Base-by-base conservation (phyloP, 257 asterid genomes). In the Knoxia roxburghii region DNA sequence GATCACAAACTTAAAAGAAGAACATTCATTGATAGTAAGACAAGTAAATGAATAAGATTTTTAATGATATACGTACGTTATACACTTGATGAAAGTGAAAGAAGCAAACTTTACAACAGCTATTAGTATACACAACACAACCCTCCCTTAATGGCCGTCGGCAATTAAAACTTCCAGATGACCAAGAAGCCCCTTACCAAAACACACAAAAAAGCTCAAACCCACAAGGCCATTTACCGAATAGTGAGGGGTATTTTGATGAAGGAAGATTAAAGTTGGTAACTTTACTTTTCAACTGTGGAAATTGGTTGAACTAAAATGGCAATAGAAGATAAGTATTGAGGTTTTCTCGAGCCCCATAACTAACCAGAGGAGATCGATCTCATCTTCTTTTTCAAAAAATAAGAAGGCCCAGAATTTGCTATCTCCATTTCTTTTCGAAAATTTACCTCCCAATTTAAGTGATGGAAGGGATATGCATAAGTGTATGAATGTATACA, bases 61-160 rank as follows among this genome's bases (percentile, higher is more conserved):
- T 51, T 64, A 76, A 66, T 65, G 68, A 64, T 71, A 60, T 46
- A 64, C 65, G 37, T 52, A 73, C 50, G 75, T 69, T 69, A 30
- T 75, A 79, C 75, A 66, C 76, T 49, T 54, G 69, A 75, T 71
- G 86, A 79, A 75, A 83, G 79, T 78, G 89, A 87, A 77, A 78
- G 84, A 78, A 73, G 51, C 63, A 72, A 59, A 81, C 87, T 77
- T 80, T 76, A 76, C 84, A 76, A 77, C 84, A 53, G 76, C 82
- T 48, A 70, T 57, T 46, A 35, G 29, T 33, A 26, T 54, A 30
- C 37, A 73, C 79, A 78, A 57, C 63, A 33, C 4, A 7, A 59
- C 46, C 69, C 68, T 58, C 77, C 78, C 65, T 80, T 72, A 72
- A 80, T 80, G 68, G 80, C 78, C 55, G 69, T 73, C 73, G 79